Evolutionary conservation across 495 filamentous ascomycete species (phyloP), one percentile per base, ranked within the genome.

Genomic region (Aspergillus nidulans): DNA sequence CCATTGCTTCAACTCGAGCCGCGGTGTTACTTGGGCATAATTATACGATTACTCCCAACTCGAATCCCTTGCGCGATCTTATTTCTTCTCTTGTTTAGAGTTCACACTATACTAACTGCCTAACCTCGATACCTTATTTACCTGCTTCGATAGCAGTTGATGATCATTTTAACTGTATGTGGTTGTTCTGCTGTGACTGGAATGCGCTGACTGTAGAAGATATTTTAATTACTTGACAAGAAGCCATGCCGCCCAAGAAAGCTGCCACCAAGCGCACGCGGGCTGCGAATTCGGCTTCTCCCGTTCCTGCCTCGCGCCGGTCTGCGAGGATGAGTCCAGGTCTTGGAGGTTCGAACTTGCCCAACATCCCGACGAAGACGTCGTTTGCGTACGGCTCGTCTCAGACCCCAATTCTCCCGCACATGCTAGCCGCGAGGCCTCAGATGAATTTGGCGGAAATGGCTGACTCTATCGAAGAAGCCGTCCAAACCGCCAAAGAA

Each of bases 341-440:
- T 8, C 15, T 49, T 12, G 46, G 46, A 36, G 59, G 55, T 36
- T 48, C 62, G 30, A 53, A 32, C 36, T 47, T 73, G 24, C 68
- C 70, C 0, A 54, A 62, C 24, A 55, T 74, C 26, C 68, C 68
- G 36, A 58, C 63, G 16, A 61, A 62, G 34, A 59, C 59, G 21
- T 71, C 71, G 4, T 71, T 60, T 39, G 69, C 63, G 24, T 74
- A 74, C 58, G 71, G 71, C 41, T 64, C 68, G 20, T 54, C 60
- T 19, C 52, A 62, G 20, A 60, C 64, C 15, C 52, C 65, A 24
- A 56, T 60, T 44, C 55, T 73, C 23, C 69, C 71, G 8, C 55
- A 54, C 48, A 55, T 56, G 55, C 55, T 64, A 20, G 32, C 36
- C 6, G 48, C 60, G 8, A 45, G 61, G 16, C 59, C 66, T 6